Evolutionary conservation across 148 eudicot genomes (phyloP).

Genomic region (Rhododendron simsii): DNA sequence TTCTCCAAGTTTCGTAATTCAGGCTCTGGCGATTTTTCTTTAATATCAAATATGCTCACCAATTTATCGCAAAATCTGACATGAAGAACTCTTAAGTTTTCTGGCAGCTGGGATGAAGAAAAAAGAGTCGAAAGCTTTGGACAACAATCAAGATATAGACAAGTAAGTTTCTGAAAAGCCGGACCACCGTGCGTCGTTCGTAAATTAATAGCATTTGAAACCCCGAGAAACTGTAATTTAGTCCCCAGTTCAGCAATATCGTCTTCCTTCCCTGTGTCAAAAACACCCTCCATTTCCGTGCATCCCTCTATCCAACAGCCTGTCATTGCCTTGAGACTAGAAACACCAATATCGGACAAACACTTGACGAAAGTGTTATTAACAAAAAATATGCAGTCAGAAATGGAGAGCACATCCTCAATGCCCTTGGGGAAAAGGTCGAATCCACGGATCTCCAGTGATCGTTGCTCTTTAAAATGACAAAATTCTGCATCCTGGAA

Average conservation of each 20-base stretch:
- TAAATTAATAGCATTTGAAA: conserved; percentile 21
- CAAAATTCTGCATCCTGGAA: conserved; percentile 10
- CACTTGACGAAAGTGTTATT: conserved; percentile 11
- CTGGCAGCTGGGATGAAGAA: conserved; percentile 8
- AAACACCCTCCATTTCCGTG: conserved; percentile 11
- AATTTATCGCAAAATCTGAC: conserved; percentile 24
- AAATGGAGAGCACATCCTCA: conserved; percentile 10
- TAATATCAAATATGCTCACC: conserved; percentile 2
- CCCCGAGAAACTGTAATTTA: conserved; percentile 14
- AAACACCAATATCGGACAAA: conserved; percentile 9
- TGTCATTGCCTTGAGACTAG: conserved; percentile 9
- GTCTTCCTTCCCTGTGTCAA: conserved; percentile 2
- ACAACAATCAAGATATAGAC: conserved; percentile 28
- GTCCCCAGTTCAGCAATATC: not conserved
- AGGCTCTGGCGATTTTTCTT: not conserved
- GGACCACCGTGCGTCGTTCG: not conserved
- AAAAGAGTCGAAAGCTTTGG: conserved; percentile 17
- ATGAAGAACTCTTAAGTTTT: conserved; percentile 19
- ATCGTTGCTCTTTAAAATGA: not conserved
- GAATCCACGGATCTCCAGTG: conserved; percentile 24
- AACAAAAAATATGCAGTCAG: conserved; percentile 10
- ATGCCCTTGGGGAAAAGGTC: conserved; percentile 8
- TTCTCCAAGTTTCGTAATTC: conserved; percentile 7
- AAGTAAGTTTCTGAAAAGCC: conserved; percentile 18
- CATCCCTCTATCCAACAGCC: conserved; percentile 43